Base-by-base conservation (phyloP, 495 filamentous ascomycete species). In the Podospora pseudopauciseta region DNA sequence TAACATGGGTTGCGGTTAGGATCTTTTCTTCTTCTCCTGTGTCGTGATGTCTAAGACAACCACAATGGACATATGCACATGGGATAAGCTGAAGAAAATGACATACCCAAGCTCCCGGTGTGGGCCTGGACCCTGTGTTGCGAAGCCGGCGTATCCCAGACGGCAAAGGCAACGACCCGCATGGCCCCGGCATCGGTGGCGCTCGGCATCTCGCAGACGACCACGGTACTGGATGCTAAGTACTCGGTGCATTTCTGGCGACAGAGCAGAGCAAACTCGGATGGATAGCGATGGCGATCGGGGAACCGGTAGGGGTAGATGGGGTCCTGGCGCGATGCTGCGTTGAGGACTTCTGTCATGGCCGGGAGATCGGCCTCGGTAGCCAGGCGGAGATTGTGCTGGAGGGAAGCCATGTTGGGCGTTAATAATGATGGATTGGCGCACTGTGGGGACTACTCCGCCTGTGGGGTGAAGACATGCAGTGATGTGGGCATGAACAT, bases 291-390 rank as follows among this genome's bases (percentile, higher is more conserved):
- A 57, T 73, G 58, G 54, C 74, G 68, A 69, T 75, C 66, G 4
- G 76, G 78, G 57, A 75, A 80, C 32, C 78, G 72, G 60, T 80
- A 78, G 54, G 74, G 71, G 67, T 77, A 80, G 64, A 74, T 61
- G 49, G 78, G 78, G 67, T 80, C 78, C 20, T 72, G 68, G 7
- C 74, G 71, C 15, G 75, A 74, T 27, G 73, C 73, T 1, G 65
- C 70, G 69, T 73, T 58, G 1, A 77, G 70, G 28, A 74, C 71
- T 61, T 63, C 64, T 6, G 73, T 72, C 72, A 77, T 75, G 68
- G 66, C 69, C 61, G 72, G 72, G 15, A 77, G 71, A 65, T 77
- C 75, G 67, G 70, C 39, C 44, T 39, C 18, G 4, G 59, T 73
- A 13, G 75, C 75, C 5, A 67, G 61, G 7, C 75, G 70, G 68